phyloP scores from a whole-genome alignment of 805 yeast species.

The Candida arabinofermentans region DNA sequence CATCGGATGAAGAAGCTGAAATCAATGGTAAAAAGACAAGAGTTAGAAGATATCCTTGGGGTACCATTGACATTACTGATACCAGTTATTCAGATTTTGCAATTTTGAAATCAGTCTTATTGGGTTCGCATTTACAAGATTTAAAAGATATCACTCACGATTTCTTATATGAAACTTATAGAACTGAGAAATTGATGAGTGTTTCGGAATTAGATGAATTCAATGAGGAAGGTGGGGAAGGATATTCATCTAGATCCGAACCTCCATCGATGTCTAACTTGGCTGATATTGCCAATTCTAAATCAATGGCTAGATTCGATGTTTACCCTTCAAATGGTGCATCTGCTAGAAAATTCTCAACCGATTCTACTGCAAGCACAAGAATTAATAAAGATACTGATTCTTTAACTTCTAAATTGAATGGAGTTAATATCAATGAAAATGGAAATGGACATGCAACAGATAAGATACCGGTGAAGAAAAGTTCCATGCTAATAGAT shows the following conservation, averaged over 20 bases:
- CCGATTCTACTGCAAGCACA: constrained; percentile 9
- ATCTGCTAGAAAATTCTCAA: constrained; percentile 8
- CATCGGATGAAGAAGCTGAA: constrained; percentile 56
- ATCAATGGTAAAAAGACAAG: constrained; percentile 48
- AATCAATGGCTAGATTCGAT: constrained; percentile 28
- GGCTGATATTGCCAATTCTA: constrained; percentile 45
- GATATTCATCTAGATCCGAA: constrained; percentile 18
- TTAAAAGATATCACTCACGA: constrained; percentile 64
- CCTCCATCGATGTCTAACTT: constrained; percentile 61
- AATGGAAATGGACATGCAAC: too few species aligned
- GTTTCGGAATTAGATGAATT: constrained; percentile 44
- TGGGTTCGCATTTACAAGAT: constrained; percentile 61
- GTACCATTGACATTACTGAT: constrained; percentile 52
- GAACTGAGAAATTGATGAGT: constrained; percentile 58
- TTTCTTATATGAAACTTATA: constrained; percentile 57
- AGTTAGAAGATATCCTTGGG: constrained; percentile 78
- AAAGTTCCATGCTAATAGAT: constrained; percentile 9
- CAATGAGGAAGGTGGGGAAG: constrained; percentile 15
- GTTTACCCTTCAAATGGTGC: too few species aligned
- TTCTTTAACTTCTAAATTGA: constrained; percentile 12
- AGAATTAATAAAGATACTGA: constrained; percentile 13
- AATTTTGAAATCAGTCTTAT: constrained; percentile 47
- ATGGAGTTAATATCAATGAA: constrained; percentile 8
- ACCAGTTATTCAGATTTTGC: constrained; percentile 51
- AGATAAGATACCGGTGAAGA: too few species aligned